These are phyloP conservation scores for Naganishia sp. DNA, from an alignment of 1,284 basidiomycete species.

Conservation along the genomic window DNA sequence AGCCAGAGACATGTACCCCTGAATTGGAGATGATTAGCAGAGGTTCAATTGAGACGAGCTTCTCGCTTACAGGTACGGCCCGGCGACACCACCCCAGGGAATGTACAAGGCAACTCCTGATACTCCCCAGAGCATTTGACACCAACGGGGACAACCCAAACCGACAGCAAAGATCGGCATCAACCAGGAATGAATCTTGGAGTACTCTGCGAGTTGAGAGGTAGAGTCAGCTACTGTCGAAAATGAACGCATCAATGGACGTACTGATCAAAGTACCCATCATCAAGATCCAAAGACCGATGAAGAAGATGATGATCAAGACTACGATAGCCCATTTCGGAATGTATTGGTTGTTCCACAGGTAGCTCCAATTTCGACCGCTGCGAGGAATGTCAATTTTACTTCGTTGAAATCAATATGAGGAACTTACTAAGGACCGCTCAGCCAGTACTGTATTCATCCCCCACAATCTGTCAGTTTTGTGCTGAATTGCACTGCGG, in stretches of 20 bases:
- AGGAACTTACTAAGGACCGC: slow-evolving; percentile 63
- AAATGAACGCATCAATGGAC: slow-evolving; percentile 30
- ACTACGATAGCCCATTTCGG: slow-evolving; percentile 78
- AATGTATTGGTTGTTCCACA: slow-evolving; percentile 75
- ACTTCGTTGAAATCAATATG: slow-evolving; percentile 44
- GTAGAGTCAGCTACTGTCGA: background rate
- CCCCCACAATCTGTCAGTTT: slow-evolving; percentile 4
- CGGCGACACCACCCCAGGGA: slow-evolving; percentile 80
- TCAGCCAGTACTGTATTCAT: slow-evolving; percentile 74
- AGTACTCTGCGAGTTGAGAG: slow-evolving; percentile 59
- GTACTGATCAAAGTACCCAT: slow-evolving; percentile 69
- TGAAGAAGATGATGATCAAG: slow-evolving; percentile 78
- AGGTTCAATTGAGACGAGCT: background rate
- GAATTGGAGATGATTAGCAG: slow-evolving; percentile 16
- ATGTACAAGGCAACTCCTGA: slow-evolving; percentile 66
- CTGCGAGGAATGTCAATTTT: slow-evolving; percentile 51
- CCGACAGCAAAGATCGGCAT: slow-evolving; percentile 90
- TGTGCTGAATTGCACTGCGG: background rate
- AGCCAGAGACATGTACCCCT: slow-evolving; percentile 79
- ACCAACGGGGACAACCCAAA: slow-evolving; percentile 87
- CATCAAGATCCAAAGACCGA: slow-evolving; percentile 76
- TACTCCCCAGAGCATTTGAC: slow-evolving; percentile 64
- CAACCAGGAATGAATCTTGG: slow-evolving; percentile 90
- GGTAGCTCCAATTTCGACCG: slow-evolving; percentile 90
- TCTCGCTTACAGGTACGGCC: slow-evolving; percentile 69